A percentile compares a stretch with the other conserved stretches of the same genome.
Evolutionary conservation across 2,329 filamentous ascomycete species (phyloP).

Genomic region (Beauveria caledonica): DNA sequence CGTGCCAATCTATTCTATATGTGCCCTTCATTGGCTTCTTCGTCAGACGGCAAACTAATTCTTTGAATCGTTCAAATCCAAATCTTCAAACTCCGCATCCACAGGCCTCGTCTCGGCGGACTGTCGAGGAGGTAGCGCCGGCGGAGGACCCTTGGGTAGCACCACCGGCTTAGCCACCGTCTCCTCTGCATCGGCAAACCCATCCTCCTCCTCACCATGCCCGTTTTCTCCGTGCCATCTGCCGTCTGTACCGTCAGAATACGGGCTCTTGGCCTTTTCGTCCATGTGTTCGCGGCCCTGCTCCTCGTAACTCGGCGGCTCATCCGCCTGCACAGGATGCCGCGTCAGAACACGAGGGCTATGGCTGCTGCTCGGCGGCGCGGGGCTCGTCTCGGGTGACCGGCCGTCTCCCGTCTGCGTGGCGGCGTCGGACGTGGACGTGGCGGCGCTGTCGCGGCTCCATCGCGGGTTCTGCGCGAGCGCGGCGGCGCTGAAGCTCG

Average conservation of each 20-base stretch:
- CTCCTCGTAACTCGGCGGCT: not conserved
- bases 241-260: not conserved
- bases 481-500: not conserved
- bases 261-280: not conserved
- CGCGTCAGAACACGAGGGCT: not conserved
- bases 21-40: not conserved
- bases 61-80: constrained; percentile 5
- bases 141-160: constrained; percentile 8
- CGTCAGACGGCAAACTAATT: not conserved
- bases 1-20: too few species aligned
- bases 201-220: not conserved
- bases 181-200: not conserved
- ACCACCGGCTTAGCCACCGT: not conserved
- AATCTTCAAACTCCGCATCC: constrained; percentile 7
- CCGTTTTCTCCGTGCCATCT: not conserved
- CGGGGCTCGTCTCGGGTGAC: not conserved
- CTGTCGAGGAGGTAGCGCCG: constrained; percentile 4
- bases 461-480: not conserved
- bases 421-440: not conserved
- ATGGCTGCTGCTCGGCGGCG: not conserved
- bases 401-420: not conserved
- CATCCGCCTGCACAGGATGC: not conserved
- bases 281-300: not conserved
- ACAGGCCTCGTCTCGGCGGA: not conserved
- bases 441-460: not conserved